Evolutionary conservation across 2,329 filamentous ascomycete species (phyloP).

Genomic region (Venturia effusa): DNA sequence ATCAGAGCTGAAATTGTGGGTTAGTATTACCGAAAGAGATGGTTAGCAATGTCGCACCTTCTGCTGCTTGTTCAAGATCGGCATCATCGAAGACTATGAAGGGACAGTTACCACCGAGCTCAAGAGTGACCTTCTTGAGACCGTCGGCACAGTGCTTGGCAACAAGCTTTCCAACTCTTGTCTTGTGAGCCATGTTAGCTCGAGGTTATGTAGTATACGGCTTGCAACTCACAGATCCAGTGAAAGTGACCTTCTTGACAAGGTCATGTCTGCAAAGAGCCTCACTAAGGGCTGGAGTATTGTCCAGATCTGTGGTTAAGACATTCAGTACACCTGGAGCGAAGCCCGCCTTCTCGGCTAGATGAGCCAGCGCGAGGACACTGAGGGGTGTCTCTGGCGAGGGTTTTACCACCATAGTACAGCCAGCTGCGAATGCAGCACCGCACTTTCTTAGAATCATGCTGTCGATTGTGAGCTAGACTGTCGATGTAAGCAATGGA

Average conservation of each 20-base stretch:
- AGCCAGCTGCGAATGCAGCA: slow-evolving; percentile 59
- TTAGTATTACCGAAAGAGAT: background rate
- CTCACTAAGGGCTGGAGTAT: slow-evolving; percentile 43
- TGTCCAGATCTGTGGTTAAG: slow-evolving; percentile 47
- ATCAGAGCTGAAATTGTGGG: slow-evolving; percentile 25
- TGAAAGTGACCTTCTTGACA: slow-evolving; percentile 53
- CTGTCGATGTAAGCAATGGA: background rate
- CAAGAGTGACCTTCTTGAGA: slow-evolving; percentile 54
- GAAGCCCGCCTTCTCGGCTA: slow-evolving; percentile 46
- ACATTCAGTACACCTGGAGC: slow-evolving; percentile 51
- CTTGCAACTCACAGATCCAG: slow-evolving; percentile 30
- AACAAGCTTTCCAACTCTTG: slow-evolving; percentile 51
- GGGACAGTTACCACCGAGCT: slow-evolving; percentile 55
- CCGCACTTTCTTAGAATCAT: slow-evolving; percentile 58
- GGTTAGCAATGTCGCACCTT: slow-evolving; percentile 23
- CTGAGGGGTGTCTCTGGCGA: slow-evolving; percentile 56
- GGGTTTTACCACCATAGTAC: slow-evolving; percentile 63
- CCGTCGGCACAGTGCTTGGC: slow-evolving; percentile 48
- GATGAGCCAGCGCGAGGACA: slow-evolving; percentile 41
- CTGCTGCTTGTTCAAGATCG: slow-evolving; percentile 45
- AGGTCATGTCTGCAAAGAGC: slow-evolving; percentile 46
- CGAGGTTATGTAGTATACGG: background rate
- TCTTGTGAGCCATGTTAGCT: slow-evolving; percentile 25
- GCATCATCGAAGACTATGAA: slow-evolving; percentile 56
- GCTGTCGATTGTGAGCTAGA: slow-evolving; percentile 11